Conservation (phyloP, 305 asterid species). For the Fraxinus sp. region DNA sequence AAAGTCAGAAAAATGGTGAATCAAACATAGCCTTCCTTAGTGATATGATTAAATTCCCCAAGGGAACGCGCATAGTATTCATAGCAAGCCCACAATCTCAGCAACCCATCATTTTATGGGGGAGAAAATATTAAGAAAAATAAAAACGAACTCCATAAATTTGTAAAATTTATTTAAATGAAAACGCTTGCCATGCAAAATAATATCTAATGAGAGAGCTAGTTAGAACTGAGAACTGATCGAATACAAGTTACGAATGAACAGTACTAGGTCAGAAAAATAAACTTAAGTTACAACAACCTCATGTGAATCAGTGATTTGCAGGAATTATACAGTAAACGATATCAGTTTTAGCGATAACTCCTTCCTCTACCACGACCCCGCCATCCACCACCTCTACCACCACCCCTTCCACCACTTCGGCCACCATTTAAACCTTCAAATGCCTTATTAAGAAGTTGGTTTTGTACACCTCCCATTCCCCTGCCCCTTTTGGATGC, state of each 20-base stretch:
- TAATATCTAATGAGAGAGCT: neutral
- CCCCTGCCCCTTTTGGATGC: slow-evolving; percentile 69
- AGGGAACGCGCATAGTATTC: no score
- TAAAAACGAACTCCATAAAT: no score
- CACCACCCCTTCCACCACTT: slow-evolving; percentile 40
- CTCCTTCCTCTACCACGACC: slow-evolving; percentile 63
- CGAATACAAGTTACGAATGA: neutral
- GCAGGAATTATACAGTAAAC: slow-evolving; percentile 33
- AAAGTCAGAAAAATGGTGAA: no score
- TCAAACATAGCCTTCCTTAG: no score
- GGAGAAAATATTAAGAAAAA: no score
- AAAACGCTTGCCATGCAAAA: no score
- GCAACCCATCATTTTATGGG: neutral
- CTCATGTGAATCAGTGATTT: slow-evolving; percentile 12
- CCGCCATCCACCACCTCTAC: slow-evolving; percentile 66
- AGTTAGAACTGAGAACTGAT: neutral
- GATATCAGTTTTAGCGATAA: slow-evolving; percentile 29
- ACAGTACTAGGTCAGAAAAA: neutral
- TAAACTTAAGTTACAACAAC: neutral
- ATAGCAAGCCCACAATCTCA: no score
- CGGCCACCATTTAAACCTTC: slow-evolving; percentile 56
- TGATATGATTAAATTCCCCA: no score
- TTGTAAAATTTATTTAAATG: neutral
- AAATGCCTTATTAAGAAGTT: slow-evolving; percentile 76
- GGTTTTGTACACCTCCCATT: slow-evolving; percentile 59